Evolutionary conservation across 1,284 basidiomycete species (phyloP).

Genomic region (Gymnopus androsaceus): DNA sequence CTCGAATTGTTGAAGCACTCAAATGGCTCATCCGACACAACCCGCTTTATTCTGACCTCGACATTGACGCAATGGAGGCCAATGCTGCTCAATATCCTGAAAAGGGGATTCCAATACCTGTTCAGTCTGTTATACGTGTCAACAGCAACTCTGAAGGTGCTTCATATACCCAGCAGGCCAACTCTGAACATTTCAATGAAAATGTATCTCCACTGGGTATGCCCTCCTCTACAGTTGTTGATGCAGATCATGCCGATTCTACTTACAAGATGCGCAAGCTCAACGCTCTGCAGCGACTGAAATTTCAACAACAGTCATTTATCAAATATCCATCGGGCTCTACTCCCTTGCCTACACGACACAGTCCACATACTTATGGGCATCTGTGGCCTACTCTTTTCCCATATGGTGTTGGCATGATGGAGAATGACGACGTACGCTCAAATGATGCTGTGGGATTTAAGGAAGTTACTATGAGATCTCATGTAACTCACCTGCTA

Average conservation of each 20-base stretch:
- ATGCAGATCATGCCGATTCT: neutral
- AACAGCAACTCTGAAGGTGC: no score
- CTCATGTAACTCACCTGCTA: neutral
- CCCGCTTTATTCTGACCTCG: conserved; percentile 1
- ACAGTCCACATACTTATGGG: no score
- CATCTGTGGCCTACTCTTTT: conserved; percentile 10
- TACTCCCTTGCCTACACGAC: no score
- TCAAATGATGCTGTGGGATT: neutral
- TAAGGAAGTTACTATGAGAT: neutral
- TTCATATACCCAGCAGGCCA: no score
- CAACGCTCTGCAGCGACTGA: neutral
- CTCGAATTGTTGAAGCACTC: neutral
- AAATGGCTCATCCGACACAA: neutral
- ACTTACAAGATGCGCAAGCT: conserved; percentile 6
- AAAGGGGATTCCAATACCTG: neutral
- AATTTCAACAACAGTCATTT: neutral
- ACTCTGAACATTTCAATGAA: no score
- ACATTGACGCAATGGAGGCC: neutral
- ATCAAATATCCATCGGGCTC: conserved; percentile 1
- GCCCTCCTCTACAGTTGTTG: no score
- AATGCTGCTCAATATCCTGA: neutral
- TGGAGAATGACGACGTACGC: no score
- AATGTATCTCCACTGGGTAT: no score
- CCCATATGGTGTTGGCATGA: neutral
- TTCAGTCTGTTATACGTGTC: no score